Evolutionary conservation across 202 grass and related monocot genomes (phyloP), one percentile per base, ranked within the genome.

Genomic region (Alloteropsis angusta): DNA sequence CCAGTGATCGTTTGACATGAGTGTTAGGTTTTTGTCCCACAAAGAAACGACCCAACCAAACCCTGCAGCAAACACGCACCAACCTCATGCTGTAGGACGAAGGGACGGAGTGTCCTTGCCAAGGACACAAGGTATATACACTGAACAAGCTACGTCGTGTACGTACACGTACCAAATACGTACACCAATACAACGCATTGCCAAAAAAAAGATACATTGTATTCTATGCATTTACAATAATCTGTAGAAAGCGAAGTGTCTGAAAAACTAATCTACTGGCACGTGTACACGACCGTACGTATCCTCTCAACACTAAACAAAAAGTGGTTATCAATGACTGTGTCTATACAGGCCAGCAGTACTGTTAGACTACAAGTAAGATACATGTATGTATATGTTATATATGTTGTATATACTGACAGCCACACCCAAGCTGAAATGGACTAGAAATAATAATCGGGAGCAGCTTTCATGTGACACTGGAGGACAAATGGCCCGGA

Each of bases 391-490:
- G 3, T 30, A 30, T 30, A 30, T 30, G 3, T 30, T 30, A 30
- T 30, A 30, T 30, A 30, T 30, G 28, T 30, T 12, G 5, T 34
- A 15, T 13, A 34, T 17, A 59, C 3, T 70, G 37, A 71, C 7
- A 82, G 36, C 28, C 71, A 72, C 38, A 72, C 38, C 54, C 25
- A 55, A 57, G 9, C n/a, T 13, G 72, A 72, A 78, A 78, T 78
- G 67, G 58, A 72, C 74, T 50, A n/a, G 26, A 3, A 7, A 44
- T 30, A 7, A 44, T 30, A 30, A 43, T 49, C 34, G 43, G 62
- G 11, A 36, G 80, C 61, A 61, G 44, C 72, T 88, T 68, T 61
- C 61, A 69, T 79, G 68, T 39, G 53, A 9, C 75, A 52, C 10
- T 30, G 28, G 18, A 81, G 49, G 41, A 81, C 82, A 71, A 80